Evolutionary conservation across 1,284 basidiomycete genomes (phyloP).

Genomic region (Xerocomus nothofagi): DNA sequence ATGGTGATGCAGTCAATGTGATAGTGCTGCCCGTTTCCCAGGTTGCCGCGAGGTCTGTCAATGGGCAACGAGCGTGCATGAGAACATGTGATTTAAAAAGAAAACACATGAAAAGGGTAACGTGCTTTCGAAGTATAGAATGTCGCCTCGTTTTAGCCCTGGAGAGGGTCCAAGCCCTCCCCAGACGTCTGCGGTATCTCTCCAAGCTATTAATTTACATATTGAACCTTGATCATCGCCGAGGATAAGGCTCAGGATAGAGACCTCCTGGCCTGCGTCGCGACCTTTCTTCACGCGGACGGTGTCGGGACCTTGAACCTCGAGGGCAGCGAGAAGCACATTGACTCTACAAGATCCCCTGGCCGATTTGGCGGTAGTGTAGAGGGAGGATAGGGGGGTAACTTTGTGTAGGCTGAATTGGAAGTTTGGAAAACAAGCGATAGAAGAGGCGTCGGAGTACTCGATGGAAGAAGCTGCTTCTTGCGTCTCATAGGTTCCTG

Average conservation of each 20-base stretch:
- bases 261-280: constrained; percentile 66
- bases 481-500: constrained; percentile 46
- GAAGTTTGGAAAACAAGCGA: constrained; percentile 64
- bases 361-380: constrained; percentile 16
- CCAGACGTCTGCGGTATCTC: constrained; percentile 71
- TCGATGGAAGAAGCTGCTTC: constrained; percentile 43
- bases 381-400: constrained; percentile 45
- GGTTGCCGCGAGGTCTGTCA: constrained; percentile 49
- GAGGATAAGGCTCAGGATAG: constrained; percentile 63
- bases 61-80: constrained; percentile 19
- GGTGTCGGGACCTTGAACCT: constrained; percentile 70
- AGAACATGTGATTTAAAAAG: constrained; percentile 14
- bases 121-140: constrained; percentile 66
- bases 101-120: constrained; percentile 17
- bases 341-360: constrained; percentile 47
- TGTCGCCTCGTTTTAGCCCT: constrained; percentile 63
- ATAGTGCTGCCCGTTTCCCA: constrained; percentile 45
- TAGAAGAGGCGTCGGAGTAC: constrained; percentile 64
- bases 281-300: constrained; percentile 63
- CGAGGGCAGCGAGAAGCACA: constrained; percentile 62
- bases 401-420: constrained; percentile 62
- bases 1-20: constrained; percentile 61
- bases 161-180: constrained; percentile 45
- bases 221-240: constrained; percentile 66
- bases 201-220: constrained; percentile 72